These are phyloP conservation scores for Entrophospora sp. DNA, from an alignment of 192 early-diverging fungal species.

Conservation along the genomic window DNA sequence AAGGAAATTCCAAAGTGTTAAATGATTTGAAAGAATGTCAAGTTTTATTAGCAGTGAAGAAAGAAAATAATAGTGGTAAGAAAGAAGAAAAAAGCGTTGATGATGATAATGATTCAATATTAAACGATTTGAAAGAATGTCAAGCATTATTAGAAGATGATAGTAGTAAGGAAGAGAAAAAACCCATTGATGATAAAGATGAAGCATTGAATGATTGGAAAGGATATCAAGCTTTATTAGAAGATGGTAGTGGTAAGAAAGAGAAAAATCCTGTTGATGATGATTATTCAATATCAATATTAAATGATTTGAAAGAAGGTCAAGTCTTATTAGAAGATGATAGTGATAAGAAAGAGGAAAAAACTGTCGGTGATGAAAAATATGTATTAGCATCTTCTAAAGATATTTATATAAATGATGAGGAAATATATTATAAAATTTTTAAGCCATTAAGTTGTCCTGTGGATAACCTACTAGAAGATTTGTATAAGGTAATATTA, in stretches of 20 bases:
- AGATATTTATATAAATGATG: slow-evolving; percentile 74
- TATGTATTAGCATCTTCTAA: slow-evolving; percentile 57
- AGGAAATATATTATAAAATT: slow-evolving; percentile 57
- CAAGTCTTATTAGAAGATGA: slow-evolving; percentile 42
- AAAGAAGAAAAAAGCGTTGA: background rate
- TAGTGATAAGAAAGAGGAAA: too few relatives aligned
- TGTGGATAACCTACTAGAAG: slow-evolving; percentile 63
- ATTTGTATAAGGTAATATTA: slow-evolving; percentile 38
- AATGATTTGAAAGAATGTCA: slow-evolving; percentile 50
- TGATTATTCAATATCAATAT: slow-evolving; percentile 26
- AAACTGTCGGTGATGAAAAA: too few relatives aligned
- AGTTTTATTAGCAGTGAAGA: slow-evolving; percentile 57
- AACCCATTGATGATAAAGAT: too few relatives aligned
- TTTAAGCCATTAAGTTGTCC: slow-evolving; percentile 70
- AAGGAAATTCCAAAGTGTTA: slow-evolving; percentile 35
- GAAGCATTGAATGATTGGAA: slow-evolving; percentile 52
- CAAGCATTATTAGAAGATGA: slow-evolving; percentile 42
- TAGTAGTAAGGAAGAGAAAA: too few relatives aligned
- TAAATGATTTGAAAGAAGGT: slow-evolving; percentile 48
- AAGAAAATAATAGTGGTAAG: slow-evolving; percentile 16
- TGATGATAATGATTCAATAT: slow-evolving; percentile 25
- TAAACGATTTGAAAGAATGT: slow-evolving; percentile 48
- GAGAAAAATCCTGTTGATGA: background rate
- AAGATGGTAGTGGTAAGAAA: background rate
- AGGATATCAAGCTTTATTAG: slow-evolving; percentile 55